These are phyloP conservation scores for Micractinium sp. DNA, from an alignment of 139 green algal genomes.

Conservation along the genomic window DNA sequence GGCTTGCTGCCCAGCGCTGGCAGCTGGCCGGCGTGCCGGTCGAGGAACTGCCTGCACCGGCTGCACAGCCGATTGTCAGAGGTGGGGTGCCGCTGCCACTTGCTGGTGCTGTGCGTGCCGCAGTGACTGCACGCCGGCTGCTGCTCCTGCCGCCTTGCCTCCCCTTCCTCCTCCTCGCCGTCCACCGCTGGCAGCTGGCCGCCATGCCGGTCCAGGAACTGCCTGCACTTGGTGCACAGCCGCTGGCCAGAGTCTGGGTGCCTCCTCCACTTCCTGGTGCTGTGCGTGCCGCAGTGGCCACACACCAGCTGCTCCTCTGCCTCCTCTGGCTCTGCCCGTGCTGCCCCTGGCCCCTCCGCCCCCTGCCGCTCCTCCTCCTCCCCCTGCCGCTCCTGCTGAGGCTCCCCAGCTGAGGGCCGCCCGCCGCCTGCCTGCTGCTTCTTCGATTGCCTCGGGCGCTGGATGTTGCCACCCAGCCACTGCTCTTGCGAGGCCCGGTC, in stretches of 20 bases:
- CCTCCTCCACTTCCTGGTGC: background rate
- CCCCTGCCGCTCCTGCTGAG: background rate
- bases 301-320: background rate
- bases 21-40: background rate
- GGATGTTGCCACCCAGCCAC: no score
- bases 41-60: background rate
- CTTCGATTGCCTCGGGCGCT: no score
- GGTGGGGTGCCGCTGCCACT: background rate
- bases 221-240: background rate
- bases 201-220: no score
- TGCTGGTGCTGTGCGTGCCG: background rate
- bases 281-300: background rate
- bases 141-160: no score
- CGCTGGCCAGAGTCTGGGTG: background rate
- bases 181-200: background rate
- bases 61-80: background rate
- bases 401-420: background rate
- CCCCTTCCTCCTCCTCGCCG: background rate
- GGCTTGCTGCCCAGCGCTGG: background rate
- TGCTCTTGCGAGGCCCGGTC: background rate
- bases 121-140: background rate
- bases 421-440: no score
- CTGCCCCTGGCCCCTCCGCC: background rate
- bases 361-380: background rate
- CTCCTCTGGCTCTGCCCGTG: background rate